phyloP scores from a whole-genome alignment of 1,284 basidiomycete species.

The Pterulicium gracile region DNA sequence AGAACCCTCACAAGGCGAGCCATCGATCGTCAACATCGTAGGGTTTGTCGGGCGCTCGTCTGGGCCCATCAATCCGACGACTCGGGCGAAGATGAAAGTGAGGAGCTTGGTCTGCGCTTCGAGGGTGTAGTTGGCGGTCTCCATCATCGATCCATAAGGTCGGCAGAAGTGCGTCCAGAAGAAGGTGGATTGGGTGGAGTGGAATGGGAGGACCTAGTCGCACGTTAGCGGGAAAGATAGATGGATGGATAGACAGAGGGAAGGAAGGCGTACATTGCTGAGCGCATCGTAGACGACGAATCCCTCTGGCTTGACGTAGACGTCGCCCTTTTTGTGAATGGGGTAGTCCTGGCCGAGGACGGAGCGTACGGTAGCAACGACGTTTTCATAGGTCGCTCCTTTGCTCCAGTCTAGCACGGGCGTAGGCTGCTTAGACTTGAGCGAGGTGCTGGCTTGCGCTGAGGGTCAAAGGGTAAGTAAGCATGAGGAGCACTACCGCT shows the following conservation, averaged over 20 bases:
- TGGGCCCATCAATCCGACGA: constrained; percentile 20
- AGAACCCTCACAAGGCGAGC: constrained; percentile 17
- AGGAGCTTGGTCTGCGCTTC: constrained; percentile 16
- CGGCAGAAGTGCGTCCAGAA: constrained; percentile 17
- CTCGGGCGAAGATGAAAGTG: constrained; percentile 18
- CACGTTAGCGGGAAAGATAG: no score
- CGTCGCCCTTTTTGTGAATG: not conserved
- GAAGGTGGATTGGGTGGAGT: constrained; percentile 8
- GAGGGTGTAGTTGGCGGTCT: constrained; percentile 15
- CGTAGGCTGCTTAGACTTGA: not conserved
- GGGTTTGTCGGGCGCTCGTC: constrained; percentile 11
- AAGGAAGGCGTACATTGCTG: not conserved
- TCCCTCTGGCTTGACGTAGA: not conserved
- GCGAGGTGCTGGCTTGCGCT: no score
- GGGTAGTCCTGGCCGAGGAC: not conserved
- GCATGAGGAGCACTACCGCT: not conserved
- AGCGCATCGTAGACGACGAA: not conserved
- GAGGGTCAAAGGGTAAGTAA: not conserved
- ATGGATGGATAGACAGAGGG: no score
- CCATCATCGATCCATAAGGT: constrained; percentile 19
- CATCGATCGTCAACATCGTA: constrained; percentile 21
- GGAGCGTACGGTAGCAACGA: not conserved
- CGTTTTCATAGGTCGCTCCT: not conserved
- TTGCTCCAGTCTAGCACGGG: not conserved
- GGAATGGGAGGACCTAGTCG: not conserved